Evolutionary conservation across 371 early-diverging fungal genomes (phyloP).

Genomic region (Mucor plumbeus): DNA sequence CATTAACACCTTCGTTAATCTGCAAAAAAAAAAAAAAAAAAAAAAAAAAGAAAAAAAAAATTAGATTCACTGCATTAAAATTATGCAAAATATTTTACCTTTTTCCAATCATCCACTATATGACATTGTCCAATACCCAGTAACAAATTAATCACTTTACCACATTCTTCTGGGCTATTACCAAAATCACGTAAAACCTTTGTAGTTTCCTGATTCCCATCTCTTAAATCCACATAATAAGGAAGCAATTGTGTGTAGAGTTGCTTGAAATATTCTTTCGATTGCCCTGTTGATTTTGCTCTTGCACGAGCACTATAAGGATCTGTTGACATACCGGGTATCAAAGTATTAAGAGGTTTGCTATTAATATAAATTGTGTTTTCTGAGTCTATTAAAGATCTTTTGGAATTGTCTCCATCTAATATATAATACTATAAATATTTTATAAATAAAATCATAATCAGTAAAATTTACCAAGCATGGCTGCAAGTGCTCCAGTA

Average conservation of each 20-base stretch:
- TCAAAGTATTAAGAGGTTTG: slow-evolving; percentile 54
- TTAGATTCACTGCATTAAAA: background rate
- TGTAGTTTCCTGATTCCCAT: slow-evolving; percentile 62
- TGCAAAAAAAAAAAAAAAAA: background rate
- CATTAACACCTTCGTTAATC: slow-evolving; percentile 61
- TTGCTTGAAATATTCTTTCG: slow-evolving; percentile 72
- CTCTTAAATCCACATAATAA: slow-evolving; percentile 76
- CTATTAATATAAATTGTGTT: slow-evolving; percentile 49
- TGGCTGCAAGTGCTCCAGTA: slow-evolving; percentile 37
- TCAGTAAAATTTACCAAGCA: slow-evolving; percentile 11
- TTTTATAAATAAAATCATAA: too few relatives aligned
- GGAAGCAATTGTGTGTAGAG: slow-evolving; percentile 69
- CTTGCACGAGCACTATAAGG: slow-evolving; percentile 59
- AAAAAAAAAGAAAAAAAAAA: too few relatives aligned
- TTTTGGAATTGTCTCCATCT: slow-evolving; percentile 20
- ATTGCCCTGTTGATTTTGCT: slow-evolving; percentile 56
- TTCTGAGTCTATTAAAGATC: slow-evolving; percentile 41
- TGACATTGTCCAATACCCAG: slow-evolving; percentile 61
- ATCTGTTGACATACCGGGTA: slow-evolving; percentile 65
- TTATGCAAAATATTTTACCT: slow-evolving; percentile 36
- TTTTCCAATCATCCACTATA: slow-evolving; percentile 58
- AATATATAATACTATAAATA: too few relatives aligned
- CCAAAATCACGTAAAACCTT: slow-evolving; percentile 74
- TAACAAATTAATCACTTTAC: slow-evolving; percentile 66
- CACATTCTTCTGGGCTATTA: slow-evolving; percentile 69